Base-by-base conservation (phyloP, 805 yeast species). In the Yamadazyma olivae region DNA sequence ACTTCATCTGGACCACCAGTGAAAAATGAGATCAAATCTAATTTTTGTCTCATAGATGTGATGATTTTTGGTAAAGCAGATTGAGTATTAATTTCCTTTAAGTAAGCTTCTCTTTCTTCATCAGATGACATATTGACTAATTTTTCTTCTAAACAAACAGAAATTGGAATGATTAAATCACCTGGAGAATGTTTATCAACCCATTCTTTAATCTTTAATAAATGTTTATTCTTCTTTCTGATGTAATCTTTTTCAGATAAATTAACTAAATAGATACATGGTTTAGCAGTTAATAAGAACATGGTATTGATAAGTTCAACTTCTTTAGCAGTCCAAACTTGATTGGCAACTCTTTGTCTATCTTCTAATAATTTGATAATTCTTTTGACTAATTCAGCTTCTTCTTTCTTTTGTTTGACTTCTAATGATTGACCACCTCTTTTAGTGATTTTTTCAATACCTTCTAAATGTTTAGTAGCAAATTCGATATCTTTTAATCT, bases 401-500 rank as follows among this genome's bases (percentile, higher is more conserved):
- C 95, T 64, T 84, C 93, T 70, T 83, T 85, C 74, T 84, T 83
- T 58, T 79, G 81, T 70, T 91, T 90, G 46, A 83, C 85, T 65
- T 91, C 96, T 57, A 90, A 70, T 25, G 87, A 77, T 64, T 85
- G 95, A 44, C 88, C 95, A 57, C 93, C 95, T 71, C 86, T 83
- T 70, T 70, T 83, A 62, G 85, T 82, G 63, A 81, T 76, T 72
- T 81, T 86, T 61, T 78, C 88, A 48, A 80, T 76, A 55, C 76
- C 81, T 71, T 76, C 95, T 57, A 75, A 77, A 61, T 81, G 72
- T 73, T 87, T 90, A 55, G 79, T 79, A 48, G 90, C 83, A 57
- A 93, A 93, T 69, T 93, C 99, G 51, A 93, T 89, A 67, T 93
- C 99, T 71, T 93, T 93, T 60, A 91, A 75, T 70, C 96, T 83